Base-by-base conservation (phyloP, 768 basidiomycete genomes). In the Erythrobasidium yunnanense region DNA sequence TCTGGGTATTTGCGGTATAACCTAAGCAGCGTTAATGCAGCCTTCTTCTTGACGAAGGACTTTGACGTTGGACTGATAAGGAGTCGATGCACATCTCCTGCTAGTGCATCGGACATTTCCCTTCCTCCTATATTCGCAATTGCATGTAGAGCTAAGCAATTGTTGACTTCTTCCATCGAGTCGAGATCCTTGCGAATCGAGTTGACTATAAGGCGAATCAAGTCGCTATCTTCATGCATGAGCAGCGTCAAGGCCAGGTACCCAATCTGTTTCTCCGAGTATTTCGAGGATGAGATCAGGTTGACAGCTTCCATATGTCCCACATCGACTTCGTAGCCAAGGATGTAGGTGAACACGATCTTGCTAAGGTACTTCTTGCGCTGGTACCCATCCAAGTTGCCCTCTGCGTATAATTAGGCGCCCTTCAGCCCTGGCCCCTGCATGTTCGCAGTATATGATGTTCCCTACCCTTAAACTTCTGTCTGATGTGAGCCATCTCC, bases 301-400 rank as follows among this genome's bases (percentile, higher is more conserved):
- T 99, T 97, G 70, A 97, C 90, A 25, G 95, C 93, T 74, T 97
- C 92, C 92, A 97, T 95, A 76, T 97, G 95, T 17, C 95, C 95
- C 22, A 97, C 84, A 75, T 99, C 95, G 71, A 97, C 91, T 77
- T 95, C 65, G 80, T 99, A 99, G 46, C 95, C 95, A 67, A 99
- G 80, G 72, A 99, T 99, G 74, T 96, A 97, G 4, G 95, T 96
- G 80, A 97, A 99, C 68, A 97, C 87, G 72, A 99, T 92, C 80
- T 99, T 97, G 66, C 91, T 88, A 46, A 97, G 89, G 81, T 25
- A 70, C 71, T 79, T 79, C 71, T 79, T 79, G 74, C 77, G 78
- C 70, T 79, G 78, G 50, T 79, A 77, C 18, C 79, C 79, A 58
- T 79, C 78, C 22, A 80, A 72, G 66, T 77, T 78, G 15, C 78